These are phyloP conservation scores for Ustilago esculenta DNA, from an alignment of 1,284 basidiomycete genomes.

Conservation along the genomic window DNA sequence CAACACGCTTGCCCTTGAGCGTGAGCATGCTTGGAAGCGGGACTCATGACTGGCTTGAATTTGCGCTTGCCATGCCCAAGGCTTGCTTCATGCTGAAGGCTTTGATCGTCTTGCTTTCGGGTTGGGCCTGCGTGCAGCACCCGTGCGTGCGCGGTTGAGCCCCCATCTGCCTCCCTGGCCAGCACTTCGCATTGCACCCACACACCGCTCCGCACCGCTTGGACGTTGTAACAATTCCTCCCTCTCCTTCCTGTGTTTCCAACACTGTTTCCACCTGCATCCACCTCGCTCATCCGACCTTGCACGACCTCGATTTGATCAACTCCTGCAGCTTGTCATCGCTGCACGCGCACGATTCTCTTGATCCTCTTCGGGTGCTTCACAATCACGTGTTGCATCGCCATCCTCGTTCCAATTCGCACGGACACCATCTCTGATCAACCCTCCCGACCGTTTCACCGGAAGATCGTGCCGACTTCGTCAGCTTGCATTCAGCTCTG, in stretches of 20 bases:
- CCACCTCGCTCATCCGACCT: conserved; percentile 13
- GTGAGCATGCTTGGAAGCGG: too few species aligned
- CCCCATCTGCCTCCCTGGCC: background rate
- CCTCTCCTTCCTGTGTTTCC: background rate
- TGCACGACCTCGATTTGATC: conserved; percentile 13
- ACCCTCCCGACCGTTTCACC: background rate
- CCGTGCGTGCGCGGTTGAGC: conserved; percentile 2
- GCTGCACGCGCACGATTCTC: conserved; percentile 6
- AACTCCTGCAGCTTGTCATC: conserved; percentile 15
- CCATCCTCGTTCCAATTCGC: background rate
- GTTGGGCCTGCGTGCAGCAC: background rate
- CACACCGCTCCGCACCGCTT: conserved; percentile 6
- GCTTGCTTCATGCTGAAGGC: too few species aligned
- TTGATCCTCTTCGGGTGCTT: background rate
- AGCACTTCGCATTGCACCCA: background rate
- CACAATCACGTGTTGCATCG: background rate
- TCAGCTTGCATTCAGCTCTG: background rate
- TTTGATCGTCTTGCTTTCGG: too few species aligned
- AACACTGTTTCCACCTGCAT: conserved; percentile 13
- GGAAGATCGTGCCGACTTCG: background rate
- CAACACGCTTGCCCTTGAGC: background rate
- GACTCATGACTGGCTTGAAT: too few species aligned
- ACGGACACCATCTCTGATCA: conserved; percentile 3
- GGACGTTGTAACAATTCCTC: conserved; percentile 12
- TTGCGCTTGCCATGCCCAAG: too few species aligned